Evolutionary conservation across 192 early-diverging fungal species (phyloP), one percentile per base, ranked within the genome.

Genomic region (Podila horticola): DNA sequence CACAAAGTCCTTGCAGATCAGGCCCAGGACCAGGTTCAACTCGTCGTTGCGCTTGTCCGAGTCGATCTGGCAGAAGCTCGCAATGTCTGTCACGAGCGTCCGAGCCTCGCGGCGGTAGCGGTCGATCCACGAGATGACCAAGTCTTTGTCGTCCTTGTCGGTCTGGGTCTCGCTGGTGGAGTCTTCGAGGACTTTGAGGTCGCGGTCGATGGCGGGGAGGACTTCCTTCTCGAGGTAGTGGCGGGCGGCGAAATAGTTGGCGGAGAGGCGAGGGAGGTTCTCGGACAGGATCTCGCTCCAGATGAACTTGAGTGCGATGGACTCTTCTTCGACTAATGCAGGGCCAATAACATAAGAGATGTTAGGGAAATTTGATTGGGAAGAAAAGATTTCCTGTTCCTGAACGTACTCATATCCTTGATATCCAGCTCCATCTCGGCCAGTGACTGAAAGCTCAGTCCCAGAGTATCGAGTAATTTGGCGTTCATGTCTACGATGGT

Each of bases 231-330:
- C 74, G 19, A 93, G 62, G 81, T 88, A 93, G 66, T 92, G 84
- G 59, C 84, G 84, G 29, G 89, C 84, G 12, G 92, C 90, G 81
- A 91, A 91, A 72, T 86, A 81, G 71, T 92, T 91, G 34, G 90
- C 68, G 1, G 88, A 84, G 51, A 93, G 74, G 19, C 88, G 79
- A 6, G 83, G 50, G 2, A 93, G 65, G 66, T 93, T 93, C 38
- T 93, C 90, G 34, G 90, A 87, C 5, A 93, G 68, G n/a, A 90
- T 72, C 30, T 81, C 77, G 20, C 66, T 73, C 90, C 92, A 92
- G 20, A 90, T 84, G 82, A 94, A 93, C 63, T 90, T 90, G 34
- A 90, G 38, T 2, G 87, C 74, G 1, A 91, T 69, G 9, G 79
- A 71, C 31, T 87, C 87, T 66, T 91, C 89, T 33, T 89, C 85